Evolutionary conservation across 1,139 yeast genomes (phyloP), one percentile per base, ranked within the genome.

Genomic region (Trichomonascaceae sp.): DNA sequence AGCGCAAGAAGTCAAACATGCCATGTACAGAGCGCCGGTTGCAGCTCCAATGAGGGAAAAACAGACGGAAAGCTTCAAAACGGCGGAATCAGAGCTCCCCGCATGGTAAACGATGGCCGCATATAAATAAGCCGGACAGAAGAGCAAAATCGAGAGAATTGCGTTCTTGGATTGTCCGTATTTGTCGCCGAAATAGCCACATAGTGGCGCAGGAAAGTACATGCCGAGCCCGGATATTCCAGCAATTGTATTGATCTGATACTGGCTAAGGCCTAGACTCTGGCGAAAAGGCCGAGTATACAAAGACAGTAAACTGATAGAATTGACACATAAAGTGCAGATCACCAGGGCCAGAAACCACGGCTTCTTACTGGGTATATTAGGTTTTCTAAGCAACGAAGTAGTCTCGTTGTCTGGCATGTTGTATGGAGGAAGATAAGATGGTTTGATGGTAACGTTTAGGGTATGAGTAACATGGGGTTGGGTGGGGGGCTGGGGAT

Each of bases 151-250:
- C 18, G 95, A 81, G 32, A 87, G 66, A 20, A 85, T 62, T 3
- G 93, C 83, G 49, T 91, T 70, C 24, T 86, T 66, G 13, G 87
- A 85, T 1, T 96, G 95, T 0, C 97, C 96, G 65, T 85, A 87
- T 24, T 82, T 73, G 68, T 93, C 98, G 0, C 95, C 91, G 49
- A 87, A 70, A 61, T 86, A 82, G 0, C 99, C 99, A 49, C 91
- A 71, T 0, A 85, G 66, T 0, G 98, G 97, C 5, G 91, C 81
- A 17, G 95, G 85, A 53, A 90, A 70, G 68, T 93, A 93, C 82
- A 88, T 83, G 1, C 97, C 97, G 53, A 87, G 70, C 32, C 87
- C 86, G 45, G 87, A 83, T 20, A 82, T 74, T 43, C 91, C 85
- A 6, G 95, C 87, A 17, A 93, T 82, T 57, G 82, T 70, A 71